Evolutionary conservation across 2,329 filamentous ascomycete species (phyloP).

Genomic region (Alternaria incomplexa): DNA sequence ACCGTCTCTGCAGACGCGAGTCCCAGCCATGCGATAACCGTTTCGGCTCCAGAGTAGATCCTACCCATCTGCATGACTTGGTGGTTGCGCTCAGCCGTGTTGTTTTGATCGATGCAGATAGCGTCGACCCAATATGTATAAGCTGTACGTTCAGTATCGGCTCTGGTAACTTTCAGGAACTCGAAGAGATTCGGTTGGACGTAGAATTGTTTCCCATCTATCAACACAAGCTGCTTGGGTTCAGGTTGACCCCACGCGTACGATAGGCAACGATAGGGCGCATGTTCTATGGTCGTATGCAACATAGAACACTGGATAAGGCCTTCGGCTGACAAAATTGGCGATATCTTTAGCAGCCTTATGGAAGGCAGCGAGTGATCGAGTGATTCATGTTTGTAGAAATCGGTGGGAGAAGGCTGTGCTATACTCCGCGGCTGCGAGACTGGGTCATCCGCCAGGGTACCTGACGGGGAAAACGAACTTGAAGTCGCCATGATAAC

Average conservation of each 20-base stretch:
- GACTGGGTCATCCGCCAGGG: background rate
- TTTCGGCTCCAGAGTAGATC: background rate
- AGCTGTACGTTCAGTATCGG: background rate
- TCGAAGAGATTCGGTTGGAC: background rate
- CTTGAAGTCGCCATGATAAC: background rate
- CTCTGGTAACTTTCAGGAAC: background rate
- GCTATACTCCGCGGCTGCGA: background rate
- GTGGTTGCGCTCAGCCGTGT: background rate
- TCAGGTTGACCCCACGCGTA: background rate
- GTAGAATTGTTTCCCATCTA: background rate
- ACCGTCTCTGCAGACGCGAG: background rate
- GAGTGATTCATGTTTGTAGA: background rate
- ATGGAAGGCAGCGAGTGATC: background rate
- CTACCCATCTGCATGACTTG: background rate
- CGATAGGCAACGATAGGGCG: background rate
- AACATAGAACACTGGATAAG: background rate
- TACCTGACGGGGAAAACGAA: background rate
- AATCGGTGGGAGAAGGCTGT: background rate
- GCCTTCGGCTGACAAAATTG: background rate
- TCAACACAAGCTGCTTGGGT: background rate
- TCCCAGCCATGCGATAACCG: background rate
- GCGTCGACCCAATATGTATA: background rate
- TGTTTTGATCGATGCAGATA: background rate
- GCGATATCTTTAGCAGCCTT: background rate
- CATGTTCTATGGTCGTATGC: background rate